Base-by-base conservation (phyloP, 73 alveolate genomes). In the Paraurostyla sp. region DNA sequence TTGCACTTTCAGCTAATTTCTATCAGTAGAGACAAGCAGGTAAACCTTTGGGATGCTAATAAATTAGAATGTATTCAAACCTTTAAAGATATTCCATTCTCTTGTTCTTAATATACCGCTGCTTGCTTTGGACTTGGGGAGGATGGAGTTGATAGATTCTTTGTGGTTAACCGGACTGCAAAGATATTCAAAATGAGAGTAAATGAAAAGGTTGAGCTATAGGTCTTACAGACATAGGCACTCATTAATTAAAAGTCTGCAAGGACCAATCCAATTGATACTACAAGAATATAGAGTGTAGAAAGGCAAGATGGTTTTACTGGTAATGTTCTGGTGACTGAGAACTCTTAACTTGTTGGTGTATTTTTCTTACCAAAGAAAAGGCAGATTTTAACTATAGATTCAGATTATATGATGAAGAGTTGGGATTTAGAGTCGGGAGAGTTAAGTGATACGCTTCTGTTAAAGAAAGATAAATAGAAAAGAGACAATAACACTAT, bases 351-450 rank as follows among this genome's bases (percentile, higher is more conserved):
- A 25, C 25, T 78, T 32, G 50, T 41, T 1, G 15, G 33, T 9
- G 41, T 54, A 29, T 78, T 78, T 27, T 0, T 78, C n/a, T 2
- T 33, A 32, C n/a, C 11, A 15, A 0, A 78, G 32, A 54, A 78
- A 36, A 43, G 52, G 11, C 29, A 13, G 22, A 0, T 78, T 2
- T 3, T 78, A 4, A 78, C 89, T 15, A 38, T 78, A 4, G 89
- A 78, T 51, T 52, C 76, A 23, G 89, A 78, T 54, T 78, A n/a
- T 36, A 78, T 78, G 89, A 78, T 78, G 76, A 78, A 54, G 32
- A 36, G 48, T 2, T 78, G 89, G 89, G 40, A 54, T 52, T 54
- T 78, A 32, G 43, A n/a, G 4, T 4, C 60, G 32, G 89, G 89
- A 25, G 36, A 23, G 22, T 51, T 36, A 35, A 49, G 40, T 16